Evolutionary conservation across 2,329 filamentous ascomycete species (phyloP).

Genomic region (Fusarium setosum): DNA sequence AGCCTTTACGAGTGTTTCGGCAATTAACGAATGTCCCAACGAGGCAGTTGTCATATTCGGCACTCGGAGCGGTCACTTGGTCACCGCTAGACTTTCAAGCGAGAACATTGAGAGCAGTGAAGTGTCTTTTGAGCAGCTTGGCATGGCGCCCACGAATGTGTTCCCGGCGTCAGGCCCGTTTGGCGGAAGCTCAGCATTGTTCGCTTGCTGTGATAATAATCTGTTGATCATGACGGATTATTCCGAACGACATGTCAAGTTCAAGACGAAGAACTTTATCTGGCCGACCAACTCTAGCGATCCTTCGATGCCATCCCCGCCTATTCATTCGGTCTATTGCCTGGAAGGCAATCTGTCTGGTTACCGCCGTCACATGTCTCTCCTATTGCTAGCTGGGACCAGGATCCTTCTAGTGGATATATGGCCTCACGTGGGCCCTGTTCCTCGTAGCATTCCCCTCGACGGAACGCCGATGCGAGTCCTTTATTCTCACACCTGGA

Average conservation of each 20-base stretch:
- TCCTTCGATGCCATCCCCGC: slow-evolving; percentile 56
- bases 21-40: slow-evolving; percentile 42
- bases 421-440: slow-evolving; percentile 55
- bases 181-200: slow-evolving; percentile 44
- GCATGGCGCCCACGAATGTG: slow-evolving; percentile 50
- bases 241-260: slow-evolving; percentile 44
- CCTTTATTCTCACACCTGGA: slow-evolving; percentile 65
- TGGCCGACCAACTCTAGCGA: slow-evolving; percentile 65
- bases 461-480: slow-evolving; percentile 62
- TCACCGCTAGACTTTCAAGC: slow-evolving; percentile 50
- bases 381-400: slow-evolving; percentile 63
- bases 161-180: slow-evolving; percentile 43
- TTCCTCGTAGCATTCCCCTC: slow-evolving; percentile 62
- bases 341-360: slow-evolving; percentile 54
- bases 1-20: slow-evolving; percentile 59
- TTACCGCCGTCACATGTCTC: slow-evolving; percentile 50
- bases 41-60: slow-evolving; percentile 55
- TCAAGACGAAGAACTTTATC: slow-evolving; percentile 57
- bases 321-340: slow-evolving; percentile 60
- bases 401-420: slow-evolving; percentile 66
- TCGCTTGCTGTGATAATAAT: slow-evolving; percentile 62
- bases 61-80: slow-evolving; percentile 63
- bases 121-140: slow-evolving; percentile 49
- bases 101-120: slow-evolving; percentile 35
- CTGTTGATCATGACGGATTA: slow-evolving; percentile 57